Percentiles rank a stretch among this genome's conserved stretches.
Conservation (phyloP, 345 rosid species). For the Theobroma cacao region DNA sequence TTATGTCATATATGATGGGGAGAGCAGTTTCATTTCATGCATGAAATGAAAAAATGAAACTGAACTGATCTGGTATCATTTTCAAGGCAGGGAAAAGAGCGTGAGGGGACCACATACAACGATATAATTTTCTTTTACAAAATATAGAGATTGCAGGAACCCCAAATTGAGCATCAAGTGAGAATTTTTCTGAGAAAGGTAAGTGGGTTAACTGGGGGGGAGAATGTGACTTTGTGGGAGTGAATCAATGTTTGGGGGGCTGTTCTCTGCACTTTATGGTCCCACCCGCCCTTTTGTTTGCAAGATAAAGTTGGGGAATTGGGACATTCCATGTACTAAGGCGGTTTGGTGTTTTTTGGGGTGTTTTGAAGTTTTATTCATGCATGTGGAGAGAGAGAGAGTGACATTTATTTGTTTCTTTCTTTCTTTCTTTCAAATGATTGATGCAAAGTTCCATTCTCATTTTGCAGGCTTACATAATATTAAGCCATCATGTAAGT, state of each 20-base stretch:
- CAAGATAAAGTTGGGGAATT: neutral
- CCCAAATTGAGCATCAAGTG: neutral
- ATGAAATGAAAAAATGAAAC: neutral
- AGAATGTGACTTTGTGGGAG: neutral
- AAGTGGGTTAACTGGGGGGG: neutral
- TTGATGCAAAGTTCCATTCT: neutral
- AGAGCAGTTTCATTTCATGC: neutral
- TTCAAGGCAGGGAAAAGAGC: neutral
- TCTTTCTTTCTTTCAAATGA: too few species aligned
- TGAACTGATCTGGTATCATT: neutral
- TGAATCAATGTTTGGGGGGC: neutral
- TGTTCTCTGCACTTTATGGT: neutral
- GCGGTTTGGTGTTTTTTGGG: neutral
- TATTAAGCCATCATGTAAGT: too few species aligned
- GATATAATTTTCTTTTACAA: neutral
- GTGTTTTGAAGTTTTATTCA: neutral
- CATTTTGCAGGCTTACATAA: neutral
- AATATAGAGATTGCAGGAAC: neutral
- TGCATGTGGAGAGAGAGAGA: too few species aligned
- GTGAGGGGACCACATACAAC: neutral
- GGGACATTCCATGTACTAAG: neutral
- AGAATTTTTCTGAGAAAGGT: neutral
- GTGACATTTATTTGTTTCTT: too few species aligned
- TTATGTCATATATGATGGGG: neutral
- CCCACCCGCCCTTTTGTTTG: neutral